These are phyloP conservation scores for Sclerotinia sclerotiorum DNA, from an alignment of 2,329 filamentous ascomycete genomes.

Conservation along the genomic window DNA sequence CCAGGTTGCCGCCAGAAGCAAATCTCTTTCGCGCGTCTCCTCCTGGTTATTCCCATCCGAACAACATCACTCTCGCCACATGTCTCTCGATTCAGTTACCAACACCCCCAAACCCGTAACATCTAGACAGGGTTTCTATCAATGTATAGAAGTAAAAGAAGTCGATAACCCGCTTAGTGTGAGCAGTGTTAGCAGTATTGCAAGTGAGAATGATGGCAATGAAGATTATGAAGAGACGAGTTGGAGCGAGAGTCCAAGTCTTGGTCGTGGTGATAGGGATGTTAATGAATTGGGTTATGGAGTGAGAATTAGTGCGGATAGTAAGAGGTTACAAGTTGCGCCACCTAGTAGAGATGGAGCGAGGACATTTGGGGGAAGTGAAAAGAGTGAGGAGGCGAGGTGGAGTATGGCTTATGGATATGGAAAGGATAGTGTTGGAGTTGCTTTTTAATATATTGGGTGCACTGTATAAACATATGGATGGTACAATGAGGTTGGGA, in stretches of 20 bases:
- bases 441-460: constrained; percentile 44
- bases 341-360: background rate
- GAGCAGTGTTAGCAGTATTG: constrained; percentile 1
- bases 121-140: constrained; percentile 57
- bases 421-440: constrained; percentile 46
- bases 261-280: background rate
- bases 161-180: background rate
- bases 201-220: constrained; percentile 12
- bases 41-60: constrained; percentile 53
- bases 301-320: background rate
- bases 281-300: background rate
- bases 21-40: constrained; percentile 63
- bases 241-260: constrained; percentile 20
- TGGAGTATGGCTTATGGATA: constrained; percentile 32
- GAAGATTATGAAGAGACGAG: constrained; percentile 20
- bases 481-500: background rate
- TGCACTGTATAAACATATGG: background rate
- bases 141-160: constrained; percentile 46
- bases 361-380: constrained; percentile 37
- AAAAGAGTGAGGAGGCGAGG: constrained; percentile 43
- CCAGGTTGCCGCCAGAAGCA: constrained; percentile 62
- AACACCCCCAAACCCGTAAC: constrained; percentile 55
- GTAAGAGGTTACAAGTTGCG: constrained; percentile 5
- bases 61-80: constrained; percentile 41
- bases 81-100: constrained; percentile 53